Conservation (phyloP, 2,329 filamentous ascomycete genomes). For the Penicillium janthinellum region DNA sequence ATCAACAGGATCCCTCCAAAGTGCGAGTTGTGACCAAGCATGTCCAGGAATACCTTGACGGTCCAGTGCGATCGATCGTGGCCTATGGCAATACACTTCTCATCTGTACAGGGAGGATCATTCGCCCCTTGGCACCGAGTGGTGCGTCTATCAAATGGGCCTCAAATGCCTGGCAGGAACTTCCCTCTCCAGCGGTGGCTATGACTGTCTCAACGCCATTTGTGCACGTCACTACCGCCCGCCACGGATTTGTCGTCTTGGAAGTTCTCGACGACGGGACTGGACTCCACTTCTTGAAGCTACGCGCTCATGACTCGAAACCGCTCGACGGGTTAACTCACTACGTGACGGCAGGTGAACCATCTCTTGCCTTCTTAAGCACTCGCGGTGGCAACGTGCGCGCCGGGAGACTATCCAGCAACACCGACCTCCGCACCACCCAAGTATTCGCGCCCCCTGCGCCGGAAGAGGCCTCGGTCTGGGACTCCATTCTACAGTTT, state of each 20-base stretch:
- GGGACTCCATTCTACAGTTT: slow-evolving; percentile 39
- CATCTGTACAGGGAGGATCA: slow-evolving; percentile 48
- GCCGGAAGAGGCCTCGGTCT: slow-evolving; percentile 36
- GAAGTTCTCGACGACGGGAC: slow-evolving; percentile 40
- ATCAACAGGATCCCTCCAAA: slow-evolving; percentile 25
- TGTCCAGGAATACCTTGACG: slow-evolving; percentile 35
- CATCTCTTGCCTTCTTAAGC: slow-evolving; percentile 50
- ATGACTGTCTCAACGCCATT: slow-evolving; percentile 51
- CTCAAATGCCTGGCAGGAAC: slow-evolving; percentile 39
- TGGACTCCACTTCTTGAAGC: slow-evolving; percentile 20
- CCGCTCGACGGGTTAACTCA: slow-evolving; percentile 39
- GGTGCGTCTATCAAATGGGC: slow-evolving; percentile 46
- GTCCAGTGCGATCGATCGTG: slow-evolving; percentile 58
- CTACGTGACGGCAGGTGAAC: slow-evolving; percentile 40
- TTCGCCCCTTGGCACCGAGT: slow-evolving; percentile 49
- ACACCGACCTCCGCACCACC: slow-evolving; percentile 28
- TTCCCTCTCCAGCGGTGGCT: slow-evolving; percentile 54
- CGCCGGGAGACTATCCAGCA: slow-evolving; percentile 31
- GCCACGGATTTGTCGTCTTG: slow-evolving; percentile 56
- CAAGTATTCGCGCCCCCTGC: background rate
- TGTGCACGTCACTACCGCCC: slow-evolving; percentile 57
- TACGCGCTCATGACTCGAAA: slow-evolving; percentile 39
- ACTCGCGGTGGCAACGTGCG: slow-evolving; percentile 56
- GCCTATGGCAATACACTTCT: slow-evolving; percentile 50
- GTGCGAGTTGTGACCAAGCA: slow-evolving; percentile 42